These are phyloP conservation scores for Cyamopsis tetragonoloba DNA, from an alignment of 306 rosid genomes.

Conservation along the genomic window DNA sequence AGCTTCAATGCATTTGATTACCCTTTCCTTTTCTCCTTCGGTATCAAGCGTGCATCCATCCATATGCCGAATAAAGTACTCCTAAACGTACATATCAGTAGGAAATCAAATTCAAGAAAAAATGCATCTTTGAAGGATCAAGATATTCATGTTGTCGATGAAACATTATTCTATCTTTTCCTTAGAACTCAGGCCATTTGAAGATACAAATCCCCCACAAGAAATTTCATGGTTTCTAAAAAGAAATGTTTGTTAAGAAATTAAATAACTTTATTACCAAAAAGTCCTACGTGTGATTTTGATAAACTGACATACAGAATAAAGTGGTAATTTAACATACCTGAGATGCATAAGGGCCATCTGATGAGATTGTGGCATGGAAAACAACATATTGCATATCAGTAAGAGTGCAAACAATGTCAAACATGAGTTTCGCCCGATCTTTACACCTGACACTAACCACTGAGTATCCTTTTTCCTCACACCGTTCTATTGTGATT, in stretches of 20 bases:
- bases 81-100: slow-evolving; percentile 38
- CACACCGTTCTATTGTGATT: slow-evolving; percentile 64
- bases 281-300: not conserved
- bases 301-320: not conserved
- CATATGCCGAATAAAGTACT: slow-evolving; percentile 76
- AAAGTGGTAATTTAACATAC: slow-evolving; percentile 20
- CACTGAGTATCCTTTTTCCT: slow-evolving; percentile 71
- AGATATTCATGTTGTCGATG: not conserved
- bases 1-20: slow-evolving; percentile 82
- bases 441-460: slow-evolving; percentile 71
- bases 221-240: not conserved
- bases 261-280: not conserved
- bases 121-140: not conserved
- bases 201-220: not conserved
- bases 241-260: not conserved
- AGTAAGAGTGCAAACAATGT: slow-evolving; percentile 82
- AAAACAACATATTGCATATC: slow-evolving; percentile 88
- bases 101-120: slow-evolving; percentile 1
- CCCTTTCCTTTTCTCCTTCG: slow-evolving; percentile 85
- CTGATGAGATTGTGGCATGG: slow-evolving; percentile 74
- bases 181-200: not conserved
- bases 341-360: slow-evolving; percentile 79
- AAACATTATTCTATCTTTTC: not conserved
- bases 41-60: slow-evolving; percentile 91
- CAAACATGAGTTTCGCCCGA: slow-evolving; percentile 79